Base-by-base conservation (phyloP, 768 basidiomycete species). In the Gautieria morchelliformis region DNA sequence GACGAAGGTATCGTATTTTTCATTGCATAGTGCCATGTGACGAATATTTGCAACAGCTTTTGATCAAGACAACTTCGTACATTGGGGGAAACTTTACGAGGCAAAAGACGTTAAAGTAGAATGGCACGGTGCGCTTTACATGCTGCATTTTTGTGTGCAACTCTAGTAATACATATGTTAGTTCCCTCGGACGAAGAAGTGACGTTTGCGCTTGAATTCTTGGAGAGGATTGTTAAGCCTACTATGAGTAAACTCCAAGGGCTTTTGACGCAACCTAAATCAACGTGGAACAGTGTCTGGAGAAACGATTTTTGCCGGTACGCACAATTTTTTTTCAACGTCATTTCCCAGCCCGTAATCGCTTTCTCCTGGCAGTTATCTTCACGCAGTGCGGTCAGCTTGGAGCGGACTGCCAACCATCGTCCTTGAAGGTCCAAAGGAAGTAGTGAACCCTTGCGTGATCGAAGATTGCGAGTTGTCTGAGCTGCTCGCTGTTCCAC, bases 221-320 rank as follows among this genome's bases (percentile, higher is more conserved):
- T 96, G 39, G 81, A 85, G 51, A 70, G 74, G 40, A 74, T 93
- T n/a, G 78, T 78, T 40, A 71, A 74, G 30, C 93, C 87, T 33
- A 77, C 80, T 5, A 70, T 93, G 17, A 75, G 81, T 57, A 80
- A 79, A 52, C 74, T 97, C 2, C 87, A 92, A 47, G 62, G 62
- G 3, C 72, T 95, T 20, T 71, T 91, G 10, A 72, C 74, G 32
- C 75, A 70, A 7, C 76, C 79, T 8, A 69, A 70, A 14, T 62
- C 66, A 19, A 78, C 69, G 48, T 89, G 90, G 82, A 81, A 87
- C 63, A 80, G 71, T 57, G 70, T 80, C 44, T 74, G 79, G 59
- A 80, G 87, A 41, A 90, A 89, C 64, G 89, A 89, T 67, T 89
- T 91, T 65, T 96, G 93, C 71, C 80, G 92, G 81, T 86, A 69